Conservation (phyloP, 495 filamentous ascomycete genomes). For the Trichoderma asperelloides region DNA sequence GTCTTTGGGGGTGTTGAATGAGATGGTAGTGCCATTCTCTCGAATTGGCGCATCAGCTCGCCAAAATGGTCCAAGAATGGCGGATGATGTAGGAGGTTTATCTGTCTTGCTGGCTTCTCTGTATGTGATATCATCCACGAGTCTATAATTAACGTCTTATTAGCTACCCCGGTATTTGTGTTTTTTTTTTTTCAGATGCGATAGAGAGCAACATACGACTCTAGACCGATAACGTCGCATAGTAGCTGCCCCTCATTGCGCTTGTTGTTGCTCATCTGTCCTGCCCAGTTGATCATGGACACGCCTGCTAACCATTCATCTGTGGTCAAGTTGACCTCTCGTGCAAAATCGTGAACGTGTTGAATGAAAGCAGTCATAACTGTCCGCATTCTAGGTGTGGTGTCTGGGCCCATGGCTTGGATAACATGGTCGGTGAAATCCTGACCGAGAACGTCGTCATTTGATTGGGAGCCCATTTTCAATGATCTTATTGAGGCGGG, state of each 20-base stretch:
- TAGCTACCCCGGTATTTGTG: slow-evolving; percentile 18
- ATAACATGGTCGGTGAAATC: slow-evolving; percentile 62
- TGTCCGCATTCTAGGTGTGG: slow-evolving; percentile 44
- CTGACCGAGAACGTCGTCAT: slow-evolving; percentile 19
- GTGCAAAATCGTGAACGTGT: slow-evolving; percentile 51
- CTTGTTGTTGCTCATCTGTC: slow-evolving; percentile 58
- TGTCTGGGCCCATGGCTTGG: slow-evolving; percentile 60
- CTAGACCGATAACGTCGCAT: slow-evolving; percentile 64
- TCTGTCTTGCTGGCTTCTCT: slow-evolving; percentile 38
- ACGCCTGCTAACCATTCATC: slow-evolving; percentile 43
- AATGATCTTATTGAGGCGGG: background rate
- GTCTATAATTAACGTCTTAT: background rate
- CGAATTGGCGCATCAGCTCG: slow-evolving; percentile 56
- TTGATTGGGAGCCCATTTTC: background rate
- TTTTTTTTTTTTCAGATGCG: background rate
- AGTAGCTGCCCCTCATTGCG: slow-evolving; percentile 68
- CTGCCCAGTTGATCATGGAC: slow-evolving; percentile 59
- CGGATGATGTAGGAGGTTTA: slow-evolving; percentile 54
- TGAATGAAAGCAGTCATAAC: slow-evolving; percentile 45
- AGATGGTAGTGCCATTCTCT: slow-evolving; percentile 55
- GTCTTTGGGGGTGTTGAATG: slow-evolving; percentile 21
- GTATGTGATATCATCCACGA: slow-evolving; percentile 72
- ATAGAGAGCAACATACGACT: slow-evolving; percentile 31
- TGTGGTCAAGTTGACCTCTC: slow-evolving; percentile 48
- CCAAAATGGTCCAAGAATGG: slow-evolving; percentile 74